Evolutionary conservation across 257 asterid genomes (phyloP), one percentile per base, ranked within the genome.

Genomic region (Eustoma russellianum): DNA sequence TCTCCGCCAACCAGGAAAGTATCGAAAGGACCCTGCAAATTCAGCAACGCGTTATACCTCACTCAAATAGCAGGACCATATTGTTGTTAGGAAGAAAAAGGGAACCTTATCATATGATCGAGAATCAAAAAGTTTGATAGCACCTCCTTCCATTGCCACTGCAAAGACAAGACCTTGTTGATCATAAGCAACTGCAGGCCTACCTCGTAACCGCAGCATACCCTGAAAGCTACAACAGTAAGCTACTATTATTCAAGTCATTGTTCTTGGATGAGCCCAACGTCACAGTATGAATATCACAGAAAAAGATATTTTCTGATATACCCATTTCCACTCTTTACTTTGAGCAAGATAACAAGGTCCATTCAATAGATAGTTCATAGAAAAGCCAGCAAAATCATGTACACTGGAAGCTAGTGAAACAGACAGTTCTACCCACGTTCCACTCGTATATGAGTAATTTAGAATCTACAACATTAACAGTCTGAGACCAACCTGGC

Each of bases 91-190:
- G n/a, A 6, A 28, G 24, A 13, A 18, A 64, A 14, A 15, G 40
- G 52, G 65, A 60, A 88, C 97, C 98, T 88, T 88, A 68, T 92
- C 97, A 59, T 74, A 87, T 17, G 92, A 82, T 80, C 95, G 78
- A 33, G 98, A 84, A 70, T 92, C 97, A 58, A 92, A 88, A 69
- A 92, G 69, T 76, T 88, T 85, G 65, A 92, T 71, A 46, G 93
- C 97, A 67, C 98, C 97, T 49, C 97, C 98, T 77, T 91, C 97
- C 94, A 91, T 91, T 60, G 98, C 85, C 63, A 87, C 97, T 7
- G 88, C 95, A 79, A 92, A 92, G 69, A 92, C 98, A 57, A 88
- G 85, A 44, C 95, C 97, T 71, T 92, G 98, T 73, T 88, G 97
- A 71, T 92, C 97, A 74, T 85, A 88, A 64, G 97, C 97, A 66